Evolutionary conservation across 176 grass and related monocot species (phyloP), one percentile per base, ranked within the genome.

Genomic region (Aegilops umbellulata): DNA sequence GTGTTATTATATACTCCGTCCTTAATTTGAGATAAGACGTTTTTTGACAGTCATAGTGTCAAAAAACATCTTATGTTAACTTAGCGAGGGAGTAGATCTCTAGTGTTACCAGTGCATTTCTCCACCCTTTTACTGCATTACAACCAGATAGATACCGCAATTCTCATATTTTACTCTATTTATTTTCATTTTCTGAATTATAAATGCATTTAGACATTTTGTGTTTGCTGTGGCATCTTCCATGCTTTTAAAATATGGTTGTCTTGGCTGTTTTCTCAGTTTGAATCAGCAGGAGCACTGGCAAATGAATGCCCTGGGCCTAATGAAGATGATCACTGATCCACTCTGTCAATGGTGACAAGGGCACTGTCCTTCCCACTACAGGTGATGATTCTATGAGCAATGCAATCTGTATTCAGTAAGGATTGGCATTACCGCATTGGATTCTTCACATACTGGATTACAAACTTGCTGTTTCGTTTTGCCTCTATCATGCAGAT

Each of bases 261-360:
- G 10, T 8, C 1, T 72, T 82, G 13, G 67, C 16, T 19, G 5
- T 22, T 53, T 79, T 90, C 87, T 49, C 69, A 98, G 97, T 99
- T 93, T 90, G 94, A 96, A 89, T 96, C 90, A 65, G 86, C 83
- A 30, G 89, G 91, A 62, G 90, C 83, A 24, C 38, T 99, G 30
- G 84, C 51, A 80, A 90, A 80, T 86, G 90, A 92, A 77, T 99
- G 94, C 65, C 88, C 92, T 25, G 92, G 97, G 17, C 83, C 70
- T 44, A 69, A 88, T 76, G 94, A 99, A 86, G 97, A 96, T 72
- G 92, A 96, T 32, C 97, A 93, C 80, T 99, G 71, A 99, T 81
- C 71, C 81, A n/a, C 62, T 90, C 5, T 87, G 19, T 53, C 19
- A 88, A 51, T 31, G 23, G 14, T 77, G 16, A 71, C 69, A 41